A percentile compares a stretch with the other conserved stretches of the same genome.
phyloP scores from a whole-genome alignment of 2,329 filamentous ascomycete species.

The Pseudopyrenochaeta lycopersici region DNA sequence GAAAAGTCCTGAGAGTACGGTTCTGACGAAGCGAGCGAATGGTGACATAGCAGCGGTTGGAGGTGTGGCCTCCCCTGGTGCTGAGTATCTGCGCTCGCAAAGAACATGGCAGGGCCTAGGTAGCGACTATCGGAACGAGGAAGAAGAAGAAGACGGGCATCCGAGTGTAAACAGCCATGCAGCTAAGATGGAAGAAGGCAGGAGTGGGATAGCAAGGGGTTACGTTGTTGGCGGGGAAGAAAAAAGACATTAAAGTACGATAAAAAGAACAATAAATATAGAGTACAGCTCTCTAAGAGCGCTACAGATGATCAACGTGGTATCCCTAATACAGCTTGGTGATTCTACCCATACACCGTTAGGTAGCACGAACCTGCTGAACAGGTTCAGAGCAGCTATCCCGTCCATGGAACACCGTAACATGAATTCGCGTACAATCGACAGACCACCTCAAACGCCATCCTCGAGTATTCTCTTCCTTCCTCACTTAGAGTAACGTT shows the following conservation, averaged over 20 bases:
- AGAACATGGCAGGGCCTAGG: constrained; percentile 93
- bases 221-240: constrained; percentile 75
- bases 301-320: too few relatives aligned
- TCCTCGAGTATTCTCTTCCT: background rate
- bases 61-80: constrained; percentile 87
- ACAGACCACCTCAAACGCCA: background rate
- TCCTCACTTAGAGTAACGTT: background rate
- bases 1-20: constrained; percentile 44
- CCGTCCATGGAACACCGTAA: too few relatives aligned
- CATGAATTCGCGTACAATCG: background rate
- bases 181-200: constrained; percentile 81
- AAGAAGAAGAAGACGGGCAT: constrained; percentile 68
- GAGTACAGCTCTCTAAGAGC: background rate
- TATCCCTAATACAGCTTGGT: too few relatives aligned
- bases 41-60: constrained; percentile 83
- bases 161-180: constrained; percentile 57
- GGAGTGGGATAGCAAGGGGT: constrained; percentile 86
- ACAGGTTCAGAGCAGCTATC: too few relatives aligned
- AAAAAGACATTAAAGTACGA: constrained; percentile 26
- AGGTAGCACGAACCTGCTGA: too few relatives aligned
- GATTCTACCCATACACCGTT: too few relatives aligned
- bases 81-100: constrained; percentile 82
- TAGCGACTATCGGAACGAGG: constrained; percentile 76
- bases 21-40: constrained; percentile 70
- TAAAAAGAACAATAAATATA: background rate